These are phyloP conservation scores for Tuber borchii DNA, from an alignment of 495 filamentous ascomycete species.

Conservation along the genomic window DNA sequence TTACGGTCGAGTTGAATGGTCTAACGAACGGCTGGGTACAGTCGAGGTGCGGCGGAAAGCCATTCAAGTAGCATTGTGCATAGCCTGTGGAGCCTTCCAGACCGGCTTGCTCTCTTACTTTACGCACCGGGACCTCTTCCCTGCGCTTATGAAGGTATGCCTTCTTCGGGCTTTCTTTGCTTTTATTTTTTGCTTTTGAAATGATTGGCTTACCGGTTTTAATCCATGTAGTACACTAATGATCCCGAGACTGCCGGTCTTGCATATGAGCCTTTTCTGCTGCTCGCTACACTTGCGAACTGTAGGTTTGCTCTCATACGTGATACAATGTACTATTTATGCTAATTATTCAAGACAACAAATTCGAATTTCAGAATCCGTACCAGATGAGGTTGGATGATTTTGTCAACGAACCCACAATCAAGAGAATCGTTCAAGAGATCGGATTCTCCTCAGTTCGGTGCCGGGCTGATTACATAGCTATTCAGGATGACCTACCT, in stretches of 20 bases:
- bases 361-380: conserved; percentile 97
- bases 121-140: conserved; percentile 89
- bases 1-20: conserved; percentile 12
- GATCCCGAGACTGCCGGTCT: conserved; percentile 60
- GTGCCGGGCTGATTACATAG: conserved; percentile 68
- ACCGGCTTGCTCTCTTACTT: conserved; percentile 92
- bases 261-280: conserved; percentile 67
- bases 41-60: conserved; percentile 72
- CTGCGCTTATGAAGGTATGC: conserved; percentile 83
- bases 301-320: conserved; percentile 42
- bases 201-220: neutral
- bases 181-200: conserved; percentile 3
- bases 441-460: conserved; percentile 62
- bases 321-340: neutral
- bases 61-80: conserved; percentile 70
- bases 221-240: conserved; percentile 64
- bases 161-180: neutral
- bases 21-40: conserved; percentile 40
- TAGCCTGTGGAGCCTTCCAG: conserved; percentile 87
- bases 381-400: conserved; percentile 93
- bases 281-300: conserved; percentile 86
- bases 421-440: conserved; percentile 70
- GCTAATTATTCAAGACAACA: conserved; percentile 58
- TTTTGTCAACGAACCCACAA: conserved; percentile 86
- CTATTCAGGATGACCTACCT: conserved; percentile 84